Conservation (phyloP, 306 rosid genomes). For the Rubus idaeus region DNA sequence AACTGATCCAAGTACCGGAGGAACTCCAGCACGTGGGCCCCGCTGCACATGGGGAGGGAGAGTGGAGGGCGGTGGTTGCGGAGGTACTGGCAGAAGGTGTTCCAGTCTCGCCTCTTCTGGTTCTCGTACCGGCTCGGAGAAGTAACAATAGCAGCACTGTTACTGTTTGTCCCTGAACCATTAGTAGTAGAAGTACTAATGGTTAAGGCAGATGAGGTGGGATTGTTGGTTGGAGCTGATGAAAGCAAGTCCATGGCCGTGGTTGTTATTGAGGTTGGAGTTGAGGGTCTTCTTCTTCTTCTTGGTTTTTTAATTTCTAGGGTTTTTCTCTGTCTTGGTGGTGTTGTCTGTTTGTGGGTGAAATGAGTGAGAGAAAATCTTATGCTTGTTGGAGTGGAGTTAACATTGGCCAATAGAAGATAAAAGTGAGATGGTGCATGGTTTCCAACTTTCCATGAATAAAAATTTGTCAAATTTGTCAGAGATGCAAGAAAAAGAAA, state of each 20-base stretch:
- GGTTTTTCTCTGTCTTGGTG: neutral
- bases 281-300: neutral
- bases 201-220: conserved; percentile 10
- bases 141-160: neutral
- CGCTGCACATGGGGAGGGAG: conserved; percentile 56
- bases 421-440: conserved; percentile 35
- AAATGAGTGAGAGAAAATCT: neutral
- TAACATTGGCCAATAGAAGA: conserved; percentile 7
- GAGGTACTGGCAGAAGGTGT: conserved; percentile 90
- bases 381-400: conserved; percentile 12
- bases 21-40: conserved; percentile 80
- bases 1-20: conserved; percentile 89
- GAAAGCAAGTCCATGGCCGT: conserved; percentile 6
- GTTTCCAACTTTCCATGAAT: conserved; percentile 16
- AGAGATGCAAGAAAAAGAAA: neutral
- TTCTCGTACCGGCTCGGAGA: conserved; percentile 88
- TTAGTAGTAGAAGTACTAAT: neutral
- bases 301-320: conserved; percentile 1
- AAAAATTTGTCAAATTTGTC: conserved; percentile 23
- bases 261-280: too few species aligned
- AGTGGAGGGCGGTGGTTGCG: conserved; percentile 81
- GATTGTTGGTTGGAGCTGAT: conserved; percentile 37
- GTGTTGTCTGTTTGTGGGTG: neutral
- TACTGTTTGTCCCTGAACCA: neutral
- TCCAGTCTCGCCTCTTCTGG: conserved; percentile 94